phyloP scores from a whole-genome alignment of 2,329 filamentous ascomycete genomes.

The Akanthomyces lecanii region DNA sequence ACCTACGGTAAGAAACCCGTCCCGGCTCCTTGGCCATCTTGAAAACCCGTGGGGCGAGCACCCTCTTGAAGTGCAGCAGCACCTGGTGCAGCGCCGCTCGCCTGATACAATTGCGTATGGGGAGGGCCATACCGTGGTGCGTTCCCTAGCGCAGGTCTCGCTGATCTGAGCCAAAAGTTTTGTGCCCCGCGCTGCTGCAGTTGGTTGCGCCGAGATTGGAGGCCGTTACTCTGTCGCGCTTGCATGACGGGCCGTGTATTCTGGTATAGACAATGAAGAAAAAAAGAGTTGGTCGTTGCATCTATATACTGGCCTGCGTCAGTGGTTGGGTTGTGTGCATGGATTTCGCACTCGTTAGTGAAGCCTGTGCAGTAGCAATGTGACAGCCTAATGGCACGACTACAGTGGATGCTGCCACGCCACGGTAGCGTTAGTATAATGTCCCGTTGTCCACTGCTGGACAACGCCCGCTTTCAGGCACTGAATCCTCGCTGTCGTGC shows the following conservation, averaged over 20 bases:
- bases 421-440: not conserved
- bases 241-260: not conserved
- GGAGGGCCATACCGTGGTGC: not conserved
- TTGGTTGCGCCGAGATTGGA: not conserved
- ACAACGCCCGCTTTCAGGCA: not conserved
- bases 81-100: not conserved
- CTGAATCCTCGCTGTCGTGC: not conserved
- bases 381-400: not conserved
- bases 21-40: not conserved
- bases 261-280: not conserved
- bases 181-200: not conserved
- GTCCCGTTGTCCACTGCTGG: not conserved
- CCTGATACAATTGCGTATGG: not conserved
- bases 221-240: not conserved
- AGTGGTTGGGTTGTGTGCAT: not conserved
- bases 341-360: not conserved
- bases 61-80: not conserved
- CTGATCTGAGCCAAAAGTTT: not conserved
- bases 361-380: not conserved
- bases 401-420: not conserved
- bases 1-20: not conserved
- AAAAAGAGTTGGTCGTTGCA: not conserved
- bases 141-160: not conserved
- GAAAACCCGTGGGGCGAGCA: not conserved
- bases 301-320: not conserved